These are phyloP conservation scores for Smittium mucronatum DNA, from an alignment of 371 early-diverging fungal species.

Conservation along the genomic window DNA sequence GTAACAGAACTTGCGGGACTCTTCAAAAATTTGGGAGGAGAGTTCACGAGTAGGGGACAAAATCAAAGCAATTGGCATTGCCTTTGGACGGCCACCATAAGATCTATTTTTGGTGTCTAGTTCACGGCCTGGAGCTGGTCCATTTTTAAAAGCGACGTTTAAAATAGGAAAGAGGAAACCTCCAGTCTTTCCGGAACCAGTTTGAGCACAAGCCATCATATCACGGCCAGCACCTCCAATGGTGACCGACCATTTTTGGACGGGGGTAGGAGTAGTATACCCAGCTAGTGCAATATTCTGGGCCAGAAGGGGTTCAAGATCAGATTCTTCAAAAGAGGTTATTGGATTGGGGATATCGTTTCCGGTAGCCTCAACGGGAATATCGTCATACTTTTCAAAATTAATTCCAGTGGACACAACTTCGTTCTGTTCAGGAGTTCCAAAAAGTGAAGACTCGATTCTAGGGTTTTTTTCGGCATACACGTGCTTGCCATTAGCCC, in stretches of 20 bases:
- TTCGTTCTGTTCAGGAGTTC: conserved; percentile 51
- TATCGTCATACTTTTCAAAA: conserved; percentile 93
- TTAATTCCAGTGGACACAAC: conserved; percentile 78
- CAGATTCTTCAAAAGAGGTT: conserved; percentile 50
- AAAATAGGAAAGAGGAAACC: conserved; percentile 87
- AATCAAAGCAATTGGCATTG: conserved; percentile 61
- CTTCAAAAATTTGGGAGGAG: conserved; percentile 84
- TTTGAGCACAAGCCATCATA: conserved; percentile 85
- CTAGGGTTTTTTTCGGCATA: conserved; percentile 55
- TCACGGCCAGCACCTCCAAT: conserved; percentile 53
- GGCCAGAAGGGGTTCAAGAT: conserved; percentile 69
- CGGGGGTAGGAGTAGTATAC: conserved; percentile 90
- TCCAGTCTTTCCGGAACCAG: conserved; percentile 83
- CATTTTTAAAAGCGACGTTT: conserved; percentile 75
- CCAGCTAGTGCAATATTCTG: conserved; percentile 83
- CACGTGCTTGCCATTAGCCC: conserved; percentile 62
- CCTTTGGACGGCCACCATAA: neutral
- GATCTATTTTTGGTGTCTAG: neutral
- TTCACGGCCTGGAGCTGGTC: conserved; percentile 36
- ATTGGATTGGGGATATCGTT: conserved; percentile 60
- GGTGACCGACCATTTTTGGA: conserved; percentile 66
- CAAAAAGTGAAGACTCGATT: conserved; percentile 65
- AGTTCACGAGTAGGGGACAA: conserved; percentile 97
- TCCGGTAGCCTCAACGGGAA: conserved; percentile 91
- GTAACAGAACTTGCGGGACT: conserved; percentile 76